Conservation (phyloP, 805 yeast genomes). For the Lipomyces oligophaga region DNA sequence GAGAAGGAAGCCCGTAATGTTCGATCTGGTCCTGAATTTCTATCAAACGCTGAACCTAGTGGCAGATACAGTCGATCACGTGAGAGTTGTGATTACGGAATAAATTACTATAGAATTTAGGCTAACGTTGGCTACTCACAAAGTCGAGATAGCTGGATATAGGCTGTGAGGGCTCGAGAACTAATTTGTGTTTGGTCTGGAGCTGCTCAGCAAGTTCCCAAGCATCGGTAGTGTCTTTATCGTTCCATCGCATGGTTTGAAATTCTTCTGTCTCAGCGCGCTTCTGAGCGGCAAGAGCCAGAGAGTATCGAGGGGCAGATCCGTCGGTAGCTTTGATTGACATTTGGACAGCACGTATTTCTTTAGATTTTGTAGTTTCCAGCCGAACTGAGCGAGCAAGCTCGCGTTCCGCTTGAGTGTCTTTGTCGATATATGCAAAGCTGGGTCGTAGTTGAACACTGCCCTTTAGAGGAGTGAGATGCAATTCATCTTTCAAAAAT, state of each 20-base stretch:
- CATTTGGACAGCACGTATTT: conserved; percentile 69
- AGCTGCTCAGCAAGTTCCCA: conserved; percentile 36
- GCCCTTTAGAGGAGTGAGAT: conserved; percentile 60
- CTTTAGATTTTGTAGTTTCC: conserved; percentile 42
- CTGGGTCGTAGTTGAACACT: conserved; percentile 77
- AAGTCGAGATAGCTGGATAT: neutral
- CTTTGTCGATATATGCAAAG: conserved; percentile 72
- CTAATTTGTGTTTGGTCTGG: conserved; percentile 20
- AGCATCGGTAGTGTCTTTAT: conserved; percentile 37
- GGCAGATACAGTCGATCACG: too few relatives aligned
- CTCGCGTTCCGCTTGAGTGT: conserved; percentile 45
- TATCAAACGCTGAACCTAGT: too few relatives aligned
- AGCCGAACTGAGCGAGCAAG: conserved; percentile 40
- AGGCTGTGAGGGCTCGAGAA: too few relatives aligned
- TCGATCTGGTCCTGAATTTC: too few relatives aligned
- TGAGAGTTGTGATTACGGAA: too few relatives aligned
- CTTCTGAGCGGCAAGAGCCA: conserved; percentile 65
- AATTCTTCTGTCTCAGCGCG: conserved; percentile 58
- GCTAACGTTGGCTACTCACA: neutral
- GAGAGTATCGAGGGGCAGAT: conserved; percentile 59
- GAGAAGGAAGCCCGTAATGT: too few relatives aligned
- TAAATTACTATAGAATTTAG: neutral
- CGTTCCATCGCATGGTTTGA: conserved; percentile 46
- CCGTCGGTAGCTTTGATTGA: conserved; percentile 61
- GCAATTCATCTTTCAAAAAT: conserved; percentile 45